phyloP scores from a whole-genome alignment of 129 eudicot genomes.

The Flaveria linearis region DNA sequence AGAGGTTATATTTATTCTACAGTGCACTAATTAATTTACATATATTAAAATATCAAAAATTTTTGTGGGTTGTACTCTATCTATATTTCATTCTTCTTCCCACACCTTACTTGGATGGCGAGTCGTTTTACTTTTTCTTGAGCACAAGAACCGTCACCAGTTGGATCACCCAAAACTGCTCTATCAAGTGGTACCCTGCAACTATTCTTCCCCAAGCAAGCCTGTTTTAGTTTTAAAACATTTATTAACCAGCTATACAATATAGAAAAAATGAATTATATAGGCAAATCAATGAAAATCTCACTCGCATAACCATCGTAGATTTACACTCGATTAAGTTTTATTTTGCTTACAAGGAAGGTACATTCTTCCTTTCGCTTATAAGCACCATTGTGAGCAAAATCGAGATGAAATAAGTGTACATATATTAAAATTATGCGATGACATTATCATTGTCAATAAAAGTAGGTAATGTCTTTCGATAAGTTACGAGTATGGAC shows the following conservation, averaged over 20 bases:
- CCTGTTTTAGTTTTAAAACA: slow-evolving; percentile 26
- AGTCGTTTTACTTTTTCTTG: slow-evolving; percentile 39
- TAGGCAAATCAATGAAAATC: no score
- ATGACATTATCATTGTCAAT: no score
- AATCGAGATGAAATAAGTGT: no score
- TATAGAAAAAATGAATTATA: not conserved
- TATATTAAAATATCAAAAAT: slow-evolving; percentile 11
- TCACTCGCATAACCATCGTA: no score
- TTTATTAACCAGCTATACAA: not conserved
- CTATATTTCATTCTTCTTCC: slow-evolving; percentile 30
- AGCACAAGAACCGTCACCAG: slow-evolving; percentile 35
- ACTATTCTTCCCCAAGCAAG: slow-evolving; percentile 52
- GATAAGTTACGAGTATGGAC: no score
- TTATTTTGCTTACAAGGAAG: no score
- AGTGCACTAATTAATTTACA: slow-evolving; percentile 27
- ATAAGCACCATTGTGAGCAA: no score
- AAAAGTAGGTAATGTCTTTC: no score
- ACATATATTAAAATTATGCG: no score
- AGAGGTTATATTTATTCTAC: slow-evolving; percentile 6
- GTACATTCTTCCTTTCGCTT: no score
- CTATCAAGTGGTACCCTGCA: slow-evolving; percentile 36
- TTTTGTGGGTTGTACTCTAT: slow-evolving; percentile 17
- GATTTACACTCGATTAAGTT: no score
- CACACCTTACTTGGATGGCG: slow-evolving; percentile 49
- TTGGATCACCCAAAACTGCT: slow-evolving; percentile 29